Base-by-base conservation (phyloP, 192 early-diverging fungal species). In the Phlyctochytrium bullatum region DNA sequence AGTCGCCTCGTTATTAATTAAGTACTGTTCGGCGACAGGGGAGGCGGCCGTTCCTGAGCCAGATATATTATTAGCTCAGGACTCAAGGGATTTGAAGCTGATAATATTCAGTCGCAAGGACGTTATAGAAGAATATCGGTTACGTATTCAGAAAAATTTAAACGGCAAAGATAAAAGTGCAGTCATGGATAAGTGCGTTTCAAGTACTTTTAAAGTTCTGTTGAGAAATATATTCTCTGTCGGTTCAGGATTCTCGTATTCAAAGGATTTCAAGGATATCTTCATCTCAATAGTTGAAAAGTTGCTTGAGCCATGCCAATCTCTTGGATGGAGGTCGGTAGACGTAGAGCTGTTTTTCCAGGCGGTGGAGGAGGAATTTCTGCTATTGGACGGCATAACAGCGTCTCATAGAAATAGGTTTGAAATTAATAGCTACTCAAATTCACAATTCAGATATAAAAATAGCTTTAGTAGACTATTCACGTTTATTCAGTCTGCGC, bases 51-150 rank as follows among this genome's bases (percentile, higher is more conserved):
- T 73, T 34, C 66, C 78, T 12, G 83, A 80, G 27, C 51, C 83
- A 14, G 83, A 84, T 62, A 30, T 72, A 23, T 30, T 31, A 10
- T 57, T 84, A 2, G 62, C 75, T 1, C 76, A 83, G 52, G 83
- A 84, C 62, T 52, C 78, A 24, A 53, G 81, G 2, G 76, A 81
- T 52, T 36, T 84, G 6, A 72, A 76, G 57, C 60, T 71, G 31
- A 32, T 81, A 10, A 29, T 83, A 12, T 75, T 80, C 36, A 83
- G 68, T 52, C 68, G 73, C 61, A 78, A 78, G 32, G 76, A 79
- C 0, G 64, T 73, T 23, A 29, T 78, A 1, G 83, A 84, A n/a
- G 73, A 81, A 20, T 76, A 72, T 31, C 54, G 34, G 35, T n/a
- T 14, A 24, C 29, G 17, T 23, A 56, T 4, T 29, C 31, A 16